Conservation (phyloP, 176 grass and related monocot genomes). For the Ananas comosus region DNA sequence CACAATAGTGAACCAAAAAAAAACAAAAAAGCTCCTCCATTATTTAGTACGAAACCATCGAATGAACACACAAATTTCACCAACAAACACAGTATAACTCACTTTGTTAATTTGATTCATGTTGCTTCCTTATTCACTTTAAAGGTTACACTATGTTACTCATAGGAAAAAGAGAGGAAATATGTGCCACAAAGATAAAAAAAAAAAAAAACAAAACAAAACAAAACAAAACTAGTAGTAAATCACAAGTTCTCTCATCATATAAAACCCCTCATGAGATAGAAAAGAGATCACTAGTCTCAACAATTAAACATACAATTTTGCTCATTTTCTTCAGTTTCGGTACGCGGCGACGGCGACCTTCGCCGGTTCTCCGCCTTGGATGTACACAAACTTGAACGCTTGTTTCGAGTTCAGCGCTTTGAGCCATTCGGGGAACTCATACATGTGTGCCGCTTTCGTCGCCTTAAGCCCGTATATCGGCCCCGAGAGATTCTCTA, state of each 20-base stretch:
- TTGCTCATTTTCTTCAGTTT: neutral
- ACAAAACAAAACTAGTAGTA: too few species aligned
- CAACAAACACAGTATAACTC: too few species aligned
- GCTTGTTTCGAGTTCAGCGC: constrained; percentile 23
- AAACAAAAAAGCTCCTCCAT: too few species aligned
- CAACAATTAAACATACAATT: neutral
- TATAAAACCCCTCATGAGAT: neutral
- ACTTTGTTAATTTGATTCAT: too few species aligned
- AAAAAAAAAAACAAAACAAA: too few species aligned
- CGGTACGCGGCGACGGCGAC: constrained; percentile 37
- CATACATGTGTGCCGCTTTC: constrained; percentile 33
- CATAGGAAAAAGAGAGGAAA: neutral
- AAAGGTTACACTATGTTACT: neutral
- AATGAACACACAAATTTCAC: too few species aligned
- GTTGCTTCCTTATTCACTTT: too few species aligned
- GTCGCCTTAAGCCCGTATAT: constrained; percentile 47
- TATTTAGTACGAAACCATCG: too few species aligned
- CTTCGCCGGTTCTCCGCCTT: constrained; percentile 52
- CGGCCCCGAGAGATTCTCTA: constrained; percentile 35
- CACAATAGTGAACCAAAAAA: too few species aligned
- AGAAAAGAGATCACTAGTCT: neutral
- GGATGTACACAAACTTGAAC: constrained; percentile 65
- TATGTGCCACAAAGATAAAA: neutral
- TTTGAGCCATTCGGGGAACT: constrained; percentile 44
- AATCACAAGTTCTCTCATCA: neutral